Conservation (phyloP, 73 alveolate genomes). For the Blepharisma stoltei region DNA sequence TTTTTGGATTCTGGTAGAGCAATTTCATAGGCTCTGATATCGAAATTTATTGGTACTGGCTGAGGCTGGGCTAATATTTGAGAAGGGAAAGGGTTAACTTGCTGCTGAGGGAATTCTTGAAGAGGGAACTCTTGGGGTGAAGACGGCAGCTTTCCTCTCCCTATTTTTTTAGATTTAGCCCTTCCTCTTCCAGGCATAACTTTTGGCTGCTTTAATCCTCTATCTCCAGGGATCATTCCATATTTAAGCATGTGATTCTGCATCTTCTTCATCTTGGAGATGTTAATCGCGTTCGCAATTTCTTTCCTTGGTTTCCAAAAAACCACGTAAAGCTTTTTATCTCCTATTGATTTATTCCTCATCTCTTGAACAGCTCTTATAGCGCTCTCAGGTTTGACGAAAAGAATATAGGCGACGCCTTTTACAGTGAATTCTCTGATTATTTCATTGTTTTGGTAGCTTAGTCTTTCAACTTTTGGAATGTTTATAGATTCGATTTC, state of each 20-base stretch:
- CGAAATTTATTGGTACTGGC: no score
- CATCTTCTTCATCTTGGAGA: constrained; percentile 6
- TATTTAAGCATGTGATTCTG: neutral
- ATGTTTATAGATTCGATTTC: neutral
- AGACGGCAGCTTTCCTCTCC: no score
- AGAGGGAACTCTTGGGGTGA: no score
- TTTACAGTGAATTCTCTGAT: neutral
- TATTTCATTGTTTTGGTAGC: neutral
- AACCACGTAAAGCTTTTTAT: neutral
- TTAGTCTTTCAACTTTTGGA: neutral
- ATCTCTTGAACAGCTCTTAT: neutral
- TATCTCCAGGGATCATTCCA: neutral
- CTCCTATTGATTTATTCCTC: neutral
- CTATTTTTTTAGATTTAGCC: no score
- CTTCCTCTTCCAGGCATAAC: no score
- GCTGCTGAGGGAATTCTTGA: no score
- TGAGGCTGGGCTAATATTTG: no score
- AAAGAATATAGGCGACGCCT: neutral
- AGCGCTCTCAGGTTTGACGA: neutral
- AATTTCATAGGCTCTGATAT: neutral
- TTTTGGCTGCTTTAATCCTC: no score
- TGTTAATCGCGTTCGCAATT: neutral
- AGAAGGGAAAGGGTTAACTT: no score
- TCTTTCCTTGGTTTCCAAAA: neutral
- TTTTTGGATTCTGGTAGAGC: neutral